Conservation (phyloP, 148 eudicot genomes). For the Mesembryanthemum crystallinum region DNA sequence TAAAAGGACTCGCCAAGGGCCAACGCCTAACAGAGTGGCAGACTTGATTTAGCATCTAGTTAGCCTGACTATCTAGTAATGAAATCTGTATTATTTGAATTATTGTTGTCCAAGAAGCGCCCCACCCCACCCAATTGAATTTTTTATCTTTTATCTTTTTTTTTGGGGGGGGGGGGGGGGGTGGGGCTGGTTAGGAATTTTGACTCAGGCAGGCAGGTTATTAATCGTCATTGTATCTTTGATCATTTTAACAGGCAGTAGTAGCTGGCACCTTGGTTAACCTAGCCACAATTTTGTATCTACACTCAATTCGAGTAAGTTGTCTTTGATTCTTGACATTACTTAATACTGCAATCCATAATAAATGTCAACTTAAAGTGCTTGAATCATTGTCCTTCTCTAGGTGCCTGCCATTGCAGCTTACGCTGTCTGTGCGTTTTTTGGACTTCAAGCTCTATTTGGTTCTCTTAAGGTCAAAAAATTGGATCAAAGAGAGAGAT, state of each 20-base stretch:
- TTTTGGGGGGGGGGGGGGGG: neutral
- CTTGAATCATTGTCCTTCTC: constrained; percentile 14
- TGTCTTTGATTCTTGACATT: constrained; percentile 4
- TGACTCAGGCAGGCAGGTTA: neutral
- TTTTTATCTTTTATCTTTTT: neutral
- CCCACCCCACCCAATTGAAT: neutral
- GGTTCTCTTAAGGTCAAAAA: constrained; percentile 81
- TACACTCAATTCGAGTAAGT: constrained; percentile 80
- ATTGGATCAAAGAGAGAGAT: constrained; percentile 74
- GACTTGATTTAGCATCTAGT: neutral
- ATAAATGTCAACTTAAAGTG: neutral
- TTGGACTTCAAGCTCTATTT: constrained; percentile 81
- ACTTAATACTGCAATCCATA: constrained; percentile 6
- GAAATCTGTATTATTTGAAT: neutral
- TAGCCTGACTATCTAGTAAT: neutral
- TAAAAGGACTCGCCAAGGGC: no score
- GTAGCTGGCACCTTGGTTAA: constrained; percentile 93
- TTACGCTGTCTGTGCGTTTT: constrained; percentile 57
- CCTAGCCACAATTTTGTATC: constrained; percentile 80
- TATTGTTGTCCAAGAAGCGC: neutral
- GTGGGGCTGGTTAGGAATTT: no score
- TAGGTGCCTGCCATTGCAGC: constrained; percentile 78
- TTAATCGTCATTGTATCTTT: constrained; percentile 10
- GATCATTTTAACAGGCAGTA: constrained; percentile 56
- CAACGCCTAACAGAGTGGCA: no score